A percentile compares a stretch with the other conserved stretches of the same genome.
Conservation (phyloP, 169 alveolate species). For the Eimeria praecox region DNA sequence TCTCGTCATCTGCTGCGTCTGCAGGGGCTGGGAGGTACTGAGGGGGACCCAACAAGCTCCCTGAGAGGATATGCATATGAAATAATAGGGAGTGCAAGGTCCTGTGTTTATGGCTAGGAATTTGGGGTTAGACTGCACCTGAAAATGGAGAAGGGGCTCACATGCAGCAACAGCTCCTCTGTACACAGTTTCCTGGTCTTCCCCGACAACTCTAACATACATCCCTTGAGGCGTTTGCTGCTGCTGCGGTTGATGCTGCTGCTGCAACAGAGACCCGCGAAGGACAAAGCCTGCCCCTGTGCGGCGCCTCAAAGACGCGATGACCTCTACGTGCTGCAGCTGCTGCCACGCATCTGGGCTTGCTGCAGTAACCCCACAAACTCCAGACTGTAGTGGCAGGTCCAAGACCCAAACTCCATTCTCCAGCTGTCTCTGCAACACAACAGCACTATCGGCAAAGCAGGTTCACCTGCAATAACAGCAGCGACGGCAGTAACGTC, state of each 20-base stretch:
- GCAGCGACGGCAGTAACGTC: background rate
- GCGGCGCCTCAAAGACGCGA: constrained; percentile 69
- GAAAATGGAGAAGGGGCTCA: background rate
- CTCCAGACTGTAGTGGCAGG: constrained; percentile 66
- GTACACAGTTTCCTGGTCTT: constrained; percentile 69
- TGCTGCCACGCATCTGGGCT: constrained; percentile 72
- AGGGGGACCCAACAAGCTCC: constrained; percentile 54
- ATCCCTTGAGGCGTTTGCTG: constrained; percentile 58
- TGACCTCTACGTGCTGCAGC: constrained; percentile 61
- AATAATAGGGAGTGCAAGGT: background rate
- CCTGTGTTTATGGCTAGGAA: background rate
- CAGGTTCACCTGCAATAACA: background rate
- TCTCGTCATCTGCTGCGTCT: constrained; percentile 73
- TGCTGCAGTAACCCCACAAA: constrained; percentile 73
- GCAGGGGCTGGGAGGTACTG: constrained; percentile 76
- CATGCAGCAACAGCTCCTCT: constrained; percentile 74
- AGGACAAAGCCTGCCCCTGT: constrained; percentile 69
- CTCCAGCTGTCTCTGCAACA: constrained; percentile 70
- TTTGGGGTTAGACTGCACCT: background rate
- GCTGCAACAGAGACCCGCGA: constrained; percentile 51
- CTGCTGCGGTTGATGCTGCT: constrained; percentile 61
- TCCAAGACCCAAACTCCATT: constrained; percentile 62
- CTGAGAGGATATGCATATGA: background rate
- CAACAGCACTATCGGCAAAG: background rate
- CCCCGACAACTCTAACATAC: constrained; percentile 64